phyloP scores from a whole-genome alignment of 176 grass and related monocot genomes.

The Melocanna baccifera region DNA sequence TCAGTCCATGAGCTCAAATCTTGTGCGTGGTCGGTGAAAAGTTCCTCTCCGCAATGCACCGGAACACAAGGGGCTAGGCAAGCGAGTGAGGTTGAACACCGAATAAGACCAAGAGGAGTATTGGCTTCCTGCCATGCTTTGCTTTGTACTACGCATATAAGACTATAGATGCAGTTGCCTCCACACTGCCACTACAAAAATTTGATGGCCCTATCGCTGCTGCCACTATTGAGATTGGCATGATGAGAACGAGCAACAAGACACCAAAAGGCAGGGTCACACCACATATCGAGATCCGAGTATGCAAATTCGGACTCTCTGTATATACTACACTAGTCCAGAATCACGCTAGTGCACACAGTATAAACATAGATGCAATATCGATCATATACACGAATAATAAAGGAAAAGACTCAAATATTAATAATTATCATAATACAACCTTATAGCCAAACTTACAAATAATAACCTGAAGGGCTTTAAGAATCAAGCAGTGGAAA shows the following conservation, averaged over 20 bases:
- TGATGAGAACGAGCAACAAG: background rate
- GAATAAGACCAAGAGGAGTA: background rate
- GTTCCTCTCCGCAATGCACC: background rate
- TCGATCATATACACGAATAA: too few relatives aligned
- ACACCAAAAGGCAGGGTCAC: background rate
- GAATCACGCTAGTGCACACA: too few relatives aligned
- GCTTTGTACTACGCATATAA: background rate
- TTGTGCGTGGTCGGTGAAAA: too few relatives aligned
- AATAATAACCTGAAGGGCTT: too few relatives aligned
- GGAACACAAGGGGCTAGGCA: background rate
- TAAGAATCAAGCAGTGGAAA: too few relatives aligned
- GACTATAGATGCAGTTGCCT: conserved; percentile 5
- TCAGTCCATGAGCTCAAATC: background rate
- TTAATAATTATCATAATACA: too few relatives aligned
- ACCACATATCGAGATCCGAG: too few relatives aligned
- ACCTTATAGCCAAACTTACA: too few relatives aligned
- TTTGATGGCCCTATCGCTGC: conserved; percentile 27
- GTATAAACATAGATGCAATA: too few relatives aligned
- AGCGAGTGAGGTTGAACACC: background rate
- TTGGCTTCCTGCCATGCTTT: background rate
- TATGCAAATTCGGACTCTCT: too few relatives aligned
- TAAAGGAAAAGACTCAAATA: too few relatives aligned
- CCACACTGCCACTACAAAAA: conserved; percentile 3
- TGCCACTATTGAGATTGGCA: background rate
- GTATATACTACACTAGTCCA: too few relatives aligned